Percentiles rank a stretch among this genome's conserved stretches.
Conservation (phyloP, 2,329 filamentous ascomycete genomes). For the Botrytis medusae region DNA sequence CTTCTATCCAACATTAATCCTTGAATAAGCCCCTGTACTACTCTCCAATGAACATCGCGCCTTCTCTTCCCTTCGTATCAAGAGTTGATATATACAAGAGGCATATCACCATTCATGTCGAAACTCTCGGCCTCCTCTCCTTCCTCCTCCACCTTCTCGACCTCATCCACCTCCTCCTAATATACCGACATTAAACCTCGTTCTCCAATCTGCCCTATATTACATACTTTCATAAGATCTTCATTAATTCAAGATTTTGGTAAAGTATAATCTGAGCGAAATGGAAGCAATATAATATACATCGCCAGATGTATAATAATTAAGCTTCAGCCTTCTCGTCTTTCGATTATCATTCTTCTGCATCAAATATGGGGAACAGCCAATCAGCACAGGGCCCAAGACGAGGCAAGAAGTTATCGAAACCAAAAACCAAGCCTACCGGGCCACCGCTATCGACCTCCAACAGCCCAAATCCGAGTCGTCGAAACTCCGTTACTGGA, state of each 20-base stretch:
- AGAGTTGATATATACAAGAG: slow-evolving; percentile 17
- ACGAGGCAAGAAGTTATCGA: slow-evolving; percentile 35
- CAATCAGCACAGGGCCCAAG: slow-evolving; percentile 32
- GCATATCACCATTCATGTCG: slow-evolving; percentile 10
- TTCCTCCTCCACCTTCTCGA: slow-evolving; percentile 11
- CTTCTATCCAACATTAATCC: slow-evolving; percentile 15
- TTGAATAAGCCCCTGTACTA: not conserved
- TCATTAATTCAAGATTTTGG: slow-evolving; percentile 8
- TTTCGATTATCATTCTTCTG: slow-evolving; percentile 6
- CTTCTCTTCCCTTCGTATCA: slow-evolving; percentile 14
- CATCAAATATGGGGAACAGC: slow-evolving; percentile 35
- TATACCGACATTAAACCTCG: not conserved
- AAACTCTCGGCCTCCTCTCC: slow-evolving; percentile 5
- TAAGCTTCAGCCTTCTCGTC: slow-evolving; percentile 14
- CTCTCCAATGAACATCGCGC: slow-evolving; percentile 7
- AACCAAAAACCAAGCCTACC: slow-evolving; percentile 37
- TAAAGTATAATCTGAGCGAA: slow-evolving; percentile 14
- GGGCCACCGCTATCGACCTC: slow-evolving; percentile 27
- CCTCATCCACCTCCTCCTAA: slow-evolving; percentile 3
- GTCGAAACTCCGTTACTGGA: slow-evolving; percentile 32
- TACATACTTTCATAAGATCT: slow-evolving; percentile 5
- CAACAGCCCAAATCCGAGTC: slow-evolving; percentile 26
- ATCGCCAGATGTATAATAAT: slow-evolving; percentile 17
- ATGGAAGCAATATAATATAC: slow-evolving; percentile 22
- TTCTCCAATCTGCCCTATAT: not conserved